These are phyloP conservation scores for Pseudocercospora cruenta DNA, from an alignment of 2,329 filamentous ascomycete species.

Conservation along the genomic window DNA sequence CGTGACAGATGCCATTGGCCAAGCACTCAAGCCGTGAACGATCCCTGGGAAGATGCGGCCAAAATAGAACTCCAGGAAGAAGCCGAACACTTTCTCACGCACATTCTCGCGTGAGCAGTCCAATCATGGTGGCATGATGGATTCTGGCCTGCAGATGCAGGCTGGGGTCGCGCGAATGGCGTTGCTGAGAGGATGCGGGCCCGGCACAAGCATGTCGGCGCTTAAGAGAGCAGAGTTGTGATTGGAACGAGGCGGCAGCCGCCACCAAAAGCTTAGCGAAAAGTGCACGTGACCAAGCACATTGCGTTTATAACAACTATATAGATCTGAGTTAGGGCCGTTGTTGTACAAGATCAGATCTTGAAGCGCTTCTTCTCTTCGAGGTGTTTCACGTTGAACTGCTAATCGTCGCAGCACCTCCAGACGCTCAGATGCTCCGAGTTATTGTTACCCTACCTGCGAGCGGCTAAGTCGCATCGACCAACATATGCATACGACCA, in stretches of 20 bases:
- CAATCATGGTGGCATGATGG: background rate
- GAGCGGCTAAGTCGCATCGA: background rate
- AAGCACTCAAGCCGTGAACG: constrained; percentile 16
- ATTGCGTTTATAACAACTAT: background rate
- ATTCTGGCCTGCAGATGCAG: background rate
- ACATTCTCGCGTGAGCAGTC: background rate
- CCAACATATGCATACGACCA: background rate
- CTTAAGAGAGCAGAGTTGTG: background rate
- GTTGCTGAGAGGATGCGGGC: background rate
- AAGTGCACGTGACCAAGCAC: background rate
- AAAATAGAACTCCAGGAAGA: constrained; percentile 17
- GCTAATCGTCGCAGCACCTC: background rate
- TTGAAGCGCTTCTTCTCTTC: background rate
- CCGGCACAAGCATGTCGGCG: constrained; percentile 1
- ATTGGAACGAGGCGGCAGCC: background rate
- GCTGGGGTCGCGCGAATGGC: background rate
- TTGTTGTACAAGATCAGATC: background rate
- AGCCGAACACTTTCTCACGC: background rate
- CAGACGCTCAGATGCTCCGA: background rate
- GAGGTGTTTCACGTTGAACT: background rate
- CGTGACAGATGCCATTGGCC: constrained; percentile 20
- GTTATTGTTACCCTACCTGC: background rate
- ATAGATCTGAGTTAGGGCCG: background rate
- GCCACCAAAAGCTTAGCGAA: background rate
- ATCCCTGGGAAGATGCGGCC: constrained; percentile 8